These are phyloP conservation scores for Globisporangium barbulae DNA, from an alignment of 352 stramenopile genomes.

Conservation along the genomic window DNA sequence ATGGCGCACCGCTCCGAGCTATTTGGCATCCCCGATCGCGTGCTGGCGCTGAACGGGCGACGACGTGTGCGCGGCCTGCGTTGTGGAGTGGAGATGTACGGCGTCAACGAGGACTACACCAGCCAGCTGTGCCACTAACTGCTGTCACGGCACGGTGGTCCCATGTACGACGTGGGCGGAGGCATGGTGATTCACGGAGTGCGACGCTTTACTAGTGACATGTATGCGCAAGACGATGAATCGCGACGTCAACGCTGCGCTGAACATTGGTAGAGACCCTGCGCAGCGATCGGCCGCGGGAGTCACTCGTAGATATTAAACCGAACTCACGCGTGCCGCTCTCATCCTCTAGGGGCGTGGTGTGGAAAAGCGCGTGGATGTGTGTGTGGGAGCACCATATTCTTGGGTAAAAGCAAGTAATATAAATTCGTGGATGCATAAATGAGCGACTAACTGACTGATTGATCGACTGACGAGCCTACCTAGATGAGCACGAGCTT, in stretches of 20 bases:
- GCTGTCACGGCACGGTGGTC: too few species aligned
- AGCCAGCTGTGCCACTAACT: too few species aligned
- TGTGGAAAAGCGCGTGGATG: neutral
- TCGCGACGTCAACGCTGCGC: neutral
- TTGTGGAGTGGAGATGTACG: neutral
- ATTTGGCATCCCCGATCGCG: neutral
- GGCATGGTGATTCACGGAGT: neutral
- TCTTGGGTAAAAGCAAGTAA: neutral
- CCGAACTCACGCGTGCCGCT: neutral
- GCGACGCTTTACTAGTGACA: neutral
- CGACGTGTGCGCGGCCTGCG: neutral
- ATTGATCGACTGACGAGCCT: neutral
- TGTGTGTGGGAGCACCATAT: neutral
- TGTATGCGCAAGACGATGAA: neutral
- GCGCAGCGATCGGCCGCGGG: neutral
- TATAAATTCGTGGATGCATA: conserved; percentile 1
- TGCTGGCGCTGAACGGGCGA: too few species aligned
- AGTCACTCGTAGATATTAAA: neutral
- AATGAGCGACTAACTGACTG: neutral
- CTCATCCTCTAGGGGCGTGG: neutral
- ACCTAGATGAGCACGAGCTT: conserved; percentile 60
- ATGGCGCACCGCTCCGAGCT: neutral
- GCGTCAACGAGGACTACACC: neutral
- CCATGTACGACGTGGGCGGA: too few species aligned
- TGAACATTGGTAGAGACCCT: neutral